Percentiles rank a stretch among this genome's conserved stretches.
These are phyloP conservation scores for Trypanosoma scelopori DNA, from an alignment of 208 protist species.

Conservation along the genomic window DNA sequence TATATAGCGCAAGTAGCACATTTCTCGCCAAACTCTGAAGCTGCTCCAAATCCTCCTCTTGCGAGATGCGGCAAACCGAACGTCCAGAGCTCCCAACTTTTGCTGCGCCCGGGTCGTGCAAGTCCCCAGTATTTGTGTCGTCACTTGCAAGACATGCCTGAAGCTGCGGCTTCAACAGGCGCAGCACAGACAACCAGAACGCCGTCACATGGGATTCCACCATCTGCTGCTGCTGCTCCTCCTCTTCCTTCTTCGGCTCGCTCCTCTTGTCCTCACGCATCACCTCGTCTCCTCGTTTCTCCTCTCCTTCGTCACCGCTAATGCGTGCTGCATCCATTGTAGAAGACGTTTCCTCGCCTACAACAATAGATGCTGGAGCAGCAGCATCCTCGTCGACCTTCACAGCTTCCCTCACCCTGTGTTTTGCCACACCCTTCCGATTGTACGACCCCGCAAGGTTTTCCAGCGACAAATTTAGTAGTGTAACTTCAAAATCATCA, in stretches of 20 bases:
- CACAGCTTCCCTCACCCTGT: neutral
- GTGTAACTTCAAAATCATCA: neutral
- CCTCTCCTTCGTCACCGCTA: neutral
- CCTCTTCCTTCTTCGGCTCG: neutral
- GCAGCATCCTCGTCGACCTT: neutral
- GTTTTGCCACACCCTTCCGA: neutral
- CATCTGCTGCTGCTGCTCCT: neutral
- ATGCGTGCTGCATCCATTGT: neutral
- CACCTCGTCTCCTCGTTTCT: neutral
- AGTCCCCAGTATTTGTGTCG: neutral
- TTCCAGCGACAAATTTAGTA: conserved; percentile 4
- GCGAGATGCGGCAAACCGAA: conserved; percentile 1
- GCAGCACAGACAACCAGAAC: conserved; percentile 29
- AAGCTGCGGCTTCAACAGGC: conserved; percentile 18
- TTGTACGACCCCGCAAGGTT: neutral
- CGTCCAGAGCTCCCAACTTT: neutral
- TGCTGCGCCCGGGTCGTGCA: neutral
- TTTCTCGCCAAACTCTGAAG: conserved; percentile 25
- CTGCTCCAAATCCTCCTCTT: neutral
- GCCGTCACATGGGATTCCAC: conserved; percentile 19
- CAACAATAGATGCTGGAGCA: neutral
- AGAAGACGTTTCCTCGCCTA: neutral
- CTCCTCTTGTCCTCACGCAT: neutral
- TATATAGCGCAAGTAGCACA: conserved; percentile 37
- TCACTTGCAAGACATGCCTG: neutral